A percentile compares a stretch with the other conserved stretches of the same genome.
These are phyloP conservation scores for Cyberlindnera subsufficiens DNA, from an alignment of 805 yeast species.

Conservation along the genomic window DNA sequence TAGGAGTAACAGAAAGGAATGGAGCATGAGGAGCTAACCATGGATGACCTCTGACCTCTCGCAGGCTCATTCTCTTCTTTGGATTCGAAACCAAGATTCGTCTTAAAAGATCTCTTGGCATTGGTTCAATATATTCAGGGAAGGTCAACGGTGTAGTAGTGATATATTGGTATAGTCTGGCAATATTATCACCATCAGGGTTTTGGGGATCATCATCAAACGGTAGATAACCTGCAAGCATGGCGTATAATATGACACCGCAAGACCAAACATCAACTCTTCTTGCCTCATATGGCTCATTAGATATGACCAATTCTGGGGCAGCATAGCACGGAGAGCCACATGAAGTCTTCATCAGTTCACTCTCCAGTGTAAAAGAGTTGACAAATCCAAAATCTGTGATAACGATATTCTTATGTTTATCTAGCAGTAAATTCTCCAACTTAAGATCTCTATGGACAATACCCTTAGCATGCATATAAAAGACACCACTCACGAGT, in stretches of 20 bases:
- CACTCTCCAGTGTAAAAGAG: slow-evolving; percentile 54
- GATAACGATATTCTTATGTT: slow-evolving; percentile 55
- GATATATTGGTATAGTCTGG: slow-evolving; percentile 84
- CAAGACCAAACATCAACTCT: slow-evolving; percentile 97
- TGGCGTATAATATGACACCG: slow-evolving; percentile 92
- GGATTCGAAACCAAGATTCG: slow-evolving; percentile 85
- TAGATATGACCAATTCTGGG: slow-evolving; percentile 89
- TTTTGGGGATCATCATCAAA: slow-evolving; percentile 96
- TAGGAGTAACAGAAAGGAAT: slow-evolving; percentile 77
- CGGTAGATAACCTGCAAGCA: slow-evolving; percentile 95
- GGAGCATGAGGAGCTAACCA: slow-evolving; percentile 86
- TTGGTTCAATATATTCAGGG: slow-evolving; percentile 87
- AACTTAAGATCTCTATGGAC: slow-evolving; percentile 74
- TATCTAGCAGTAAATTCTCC: slow-evolving; percentile 56
- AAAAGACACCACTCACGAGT: slow-evolving; percentile 87
- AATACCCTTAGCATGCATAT: slow-evolving; percentile 64
- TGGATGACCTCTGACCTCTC: slow-evolving; percentile 70
- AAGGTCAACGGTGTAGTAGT: slow-evolving; percentile 88
- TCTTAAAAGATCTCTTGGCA: slow-evolving; percentile 85
- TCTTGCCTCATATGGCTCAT: slow-evolving; percentile 81
- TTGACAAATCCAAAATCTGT: slow-evolving; percentile 90
- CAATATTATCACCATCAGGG: slow-evolving; percentile 94
- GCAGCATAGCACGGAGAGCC: slow-evolving; percentile 99
- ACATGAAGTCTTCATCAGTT: slow-evolving; percentile 89
- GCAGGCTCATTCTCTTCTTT: slow-evolving; percentile 59